These are phyloP conservation scores for Fraxinus latifolia DNA, from an alignment of 305 asterid species.

Conservation along the genomic window DNA sequence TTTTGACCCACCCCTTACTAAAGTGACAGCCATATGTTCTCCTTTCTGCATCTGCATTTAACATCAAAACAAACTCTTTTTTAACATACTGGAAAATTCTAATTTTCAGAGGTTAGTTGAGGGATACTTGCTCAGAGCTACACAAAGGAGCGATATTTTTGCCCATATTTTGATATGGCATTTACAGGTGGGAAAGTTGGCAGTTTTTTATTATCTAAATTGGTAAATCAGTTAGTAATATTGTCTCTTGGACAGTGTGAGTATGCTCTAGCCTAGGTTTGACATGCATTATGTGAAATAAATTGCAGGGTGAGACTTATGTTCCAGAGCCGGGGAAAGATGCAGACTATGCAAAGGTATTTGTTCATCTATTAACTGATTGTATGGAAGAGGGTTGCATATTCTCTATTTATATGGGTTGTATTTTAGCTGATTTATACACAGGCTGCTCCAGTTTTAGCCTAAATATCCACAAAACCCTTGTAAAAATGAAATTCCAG, in stretches of 20 bases:
- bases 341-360: slow-evolving; percentile 61
- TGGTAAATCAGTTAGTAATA: slow-evolving; percentile 15
- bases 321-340: slow-evolving; percentile 69
- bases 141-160: slow-evolving; percentile 90
- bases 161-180: slow-evolving; percentile 99
- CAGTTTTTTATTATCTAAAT: not conserved
- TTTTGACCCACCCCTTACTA: not conserved
- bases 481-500: not conserved
- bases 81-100: slow-evolving; percentile 24
- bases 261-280: slow-evolving; percentile 27
- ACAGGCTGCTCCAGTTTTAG: not conserved
- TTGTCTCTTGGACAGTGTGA: slow-evolving; percentile 17
- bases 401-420: not conserved
- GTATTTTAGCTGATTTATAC: not conserved
- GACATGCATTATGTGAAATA: slow-evolving; percentile 24
- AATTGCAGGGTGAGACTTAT: slow-evolving; percentile 74
- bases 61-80: slow-evolving; percentile 12
- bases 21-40: not conserved
- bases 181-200: slow-evolving; percentile 61
- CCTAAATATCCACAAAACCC: not conserved
- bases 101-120: slow-evolving; percentile 83
- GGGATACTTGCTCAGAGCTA: slow-evolving; percentile 98
- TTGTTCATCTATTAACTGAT: not conserved
- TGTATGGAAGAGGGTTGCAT: not conserved
- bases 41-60: slow-evolving; percentile 22